phyloP scores from a whole-genome alignment of 2,329 filamentous ascomycete genomes.

The Corynespora cassiicola region DNA sequence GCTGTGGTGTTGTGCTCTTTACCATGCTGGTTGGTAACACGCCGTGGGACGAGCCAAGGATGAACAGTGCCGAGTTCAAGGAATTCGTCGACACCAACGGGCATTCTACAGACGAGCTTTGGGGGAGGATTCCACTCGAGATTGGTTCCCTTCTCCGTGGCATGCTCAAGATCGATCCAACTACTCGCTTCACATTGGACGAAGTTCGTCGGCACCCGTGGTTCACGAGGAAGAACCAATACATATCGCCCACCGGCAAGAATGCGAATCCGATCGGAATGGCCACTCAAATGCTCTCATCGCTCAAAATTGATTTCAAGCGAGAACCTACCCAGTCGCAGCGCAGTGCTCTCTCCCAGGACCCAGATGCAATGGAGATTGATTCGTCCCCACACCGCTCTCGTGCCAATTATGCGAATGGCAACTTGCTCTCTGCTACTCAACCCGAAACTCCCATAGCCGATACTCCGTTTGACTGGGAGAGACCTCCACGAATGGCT shows the following conservation, averaged over 20 bases:
- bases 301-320: slow-evolving; percentile 85
- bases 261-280: slow-evolving; percentile 80
- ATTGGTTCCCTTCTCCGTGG: slow-evolving; percentile 84
- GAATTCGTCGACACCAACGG: slow-evolving; percentile 84
- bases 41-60: slow-evolving; percentile 93
- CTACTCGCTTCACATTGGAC: slow-evolving; percentile 80
- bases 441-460: slow-evolving; percentile 81
- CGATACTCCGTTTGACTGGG: slow-evolving; percentile 86
- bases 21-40: slow-evolving; percentile 95
- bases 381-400: slow-evolving; percentile 56
- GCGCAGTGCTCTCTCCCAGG: slow-evolving; percentile 48
- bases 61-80: slow-evolving; percentile 85
- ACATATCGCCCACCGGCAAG: slow-evolving; percentile 75
- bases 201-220: slow-evolving; percentile 91
- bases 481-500: slow-evolving; percentile 66
- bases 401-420: slow-evolving; percentile 36
- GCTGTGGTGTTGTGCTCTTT: slow-evolving; percentile 96
- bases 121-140: slow-evolving; percentile 76
- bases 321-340: slow-evolving; percentile 65
- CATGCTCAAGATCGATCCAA: slow-evolving; percentile 85
- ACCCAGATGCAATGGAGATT: slow-evolving; percentile 71
- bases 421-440: slow-evolving; percentile 72
- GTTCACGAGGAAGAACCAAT: slow-evolving; percentile 84
- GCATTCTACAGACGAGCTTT: slow-evolving; percentile 84
- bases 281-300: slow-evolving; percentile 94